Conservation (phyloP, 139 green algal genomes). For the Limnomonas spitsbergensis region DNA sequence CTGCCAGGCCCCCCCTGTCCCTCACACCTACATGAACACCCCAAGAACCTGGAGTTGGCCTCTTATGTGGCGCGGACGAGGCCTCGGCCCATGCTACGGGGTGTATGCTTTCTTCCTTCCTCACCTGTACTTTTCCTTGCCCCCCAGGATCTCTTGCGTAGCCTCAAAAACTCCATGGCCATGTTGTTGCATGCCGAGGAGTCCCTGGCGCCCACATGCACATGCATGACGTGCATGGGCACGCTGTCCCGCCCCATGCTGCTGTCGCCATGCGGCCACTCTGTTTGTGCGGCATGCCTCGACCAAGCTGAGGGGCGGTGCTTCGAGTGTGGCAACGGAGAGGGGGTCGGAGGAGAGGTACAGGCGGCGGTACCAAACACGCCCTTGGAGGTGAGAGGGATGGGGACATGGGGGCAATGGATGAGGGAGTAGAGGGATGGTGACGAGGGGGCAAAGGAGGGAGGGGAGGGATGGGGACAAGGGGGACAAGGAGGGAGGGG, state of each 20-base stretch:
- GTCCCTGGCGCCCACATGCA: conserved; percentile 3
- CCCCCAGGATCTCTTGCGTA: neutral
- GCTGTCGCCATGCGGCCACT: neutral
- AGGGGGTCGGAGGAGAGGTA: neutral
- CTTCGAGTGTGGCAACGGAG: neutral
- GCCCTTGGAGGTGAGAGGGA: conserved; percentile 7
- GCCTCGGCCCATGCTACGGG: neutral
- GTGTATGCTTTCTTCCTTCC: too few species aligned
- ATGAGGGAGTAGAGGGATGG: neutral
- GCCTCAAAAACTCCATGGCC: neutral
- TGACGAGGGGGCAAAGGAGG: neutral
- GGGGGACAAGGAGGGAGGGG: too few species aligned
- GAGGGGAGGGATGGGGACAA: too few species aligned
- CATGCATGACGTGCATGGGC: conserved; percentile 5
- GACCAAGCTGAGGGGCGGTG: neutral
- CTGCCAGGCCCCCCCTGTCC: too few species aligned
- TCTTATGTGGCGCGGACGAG: neutral
- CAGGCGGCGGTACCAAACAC: neutral
- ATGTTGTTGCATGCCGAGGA: neutral
- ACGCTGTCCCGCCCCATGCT: neutral
- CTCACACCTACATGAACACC: neutral
- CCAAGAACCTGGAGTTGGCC: neutral
- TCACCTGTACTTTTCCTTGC: too few species aligned
- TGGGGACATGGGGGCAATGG: neutral
- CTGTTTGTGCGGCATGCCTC: neutral